Conservation (phyloP, 495 filamentous ascomycete species). For the Thermochaetoides thermophila region DNA sequence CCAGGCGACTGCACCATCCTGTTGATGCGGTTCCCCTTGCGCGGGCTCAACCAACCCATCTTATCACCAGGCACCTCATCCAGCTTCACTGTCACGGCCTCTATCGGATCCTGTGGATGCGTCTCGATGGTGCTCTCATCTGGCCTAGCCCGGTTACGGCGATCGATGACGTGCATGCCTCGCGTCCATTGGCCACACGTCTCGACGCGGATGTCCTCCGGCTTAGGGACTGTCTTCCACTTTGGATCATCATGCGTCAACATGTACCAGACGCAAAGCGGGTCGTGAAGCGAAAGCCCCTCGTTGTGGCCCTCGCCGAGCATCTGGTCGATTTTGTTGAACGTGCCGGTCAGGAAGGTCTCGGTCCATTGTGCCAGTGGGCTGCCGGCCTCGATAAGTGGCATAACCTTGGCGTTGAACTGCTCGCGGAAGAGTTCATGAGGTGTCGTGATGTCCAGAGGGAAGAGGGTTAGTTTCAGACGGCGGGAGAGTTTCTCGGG, state of each 20-base stretch:
- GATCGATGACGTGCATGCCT: conserved; percentile 78
- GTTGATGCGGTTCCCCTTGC: conserved; percentile 62
- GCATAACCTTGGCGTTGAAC: conserved; percentile 40
- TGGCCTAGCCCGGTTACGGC: conserved; percentile 44
- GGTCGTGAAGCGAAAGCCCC: conserved; percentile 70
- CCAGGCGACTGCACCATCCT: conserved; percentile 48
- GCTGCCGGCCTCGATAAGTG: conserved; percentile 38
- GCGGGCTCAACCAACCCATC: conserved; percentile 55
- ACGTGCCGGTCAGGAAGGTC: conserved; percentile 64
- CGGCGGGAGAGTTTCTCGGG: conserved; percentile 46
- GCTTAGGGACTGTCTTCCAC: conserved; percentile 33
- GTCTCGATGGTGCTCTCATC: conserved; percentile 36
- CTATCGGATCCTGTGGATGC: conserved; percentile 16
- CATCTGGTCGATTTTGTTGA: conserved; percentile 54
- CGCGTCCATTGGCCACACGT: conserved; percentile 85
- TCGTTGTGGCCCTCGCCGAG: conserved; percentile 38
- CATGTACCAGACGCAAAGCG: conserved; percentile 77
- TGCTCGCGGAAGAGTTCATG: conserved; percentile 49
- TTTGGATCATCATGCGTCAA: conserved; percentile 39
- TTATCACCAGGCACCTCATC: conserved; percentile 40
- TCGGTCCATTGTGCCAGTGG: conserved; percentile 73
- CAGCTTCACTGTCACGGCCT: conserved; percentile 18
- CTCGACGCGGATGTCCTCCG: conserved; percentile 72
- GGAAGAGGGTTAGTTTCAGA: conserved; percentile 67
- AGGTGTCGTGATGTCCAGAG: conserved; percentile 73